phyloP scores from a whole-genome alignment of 352 stramenopile species.

The Pelagophyceae sp. region DNA sequence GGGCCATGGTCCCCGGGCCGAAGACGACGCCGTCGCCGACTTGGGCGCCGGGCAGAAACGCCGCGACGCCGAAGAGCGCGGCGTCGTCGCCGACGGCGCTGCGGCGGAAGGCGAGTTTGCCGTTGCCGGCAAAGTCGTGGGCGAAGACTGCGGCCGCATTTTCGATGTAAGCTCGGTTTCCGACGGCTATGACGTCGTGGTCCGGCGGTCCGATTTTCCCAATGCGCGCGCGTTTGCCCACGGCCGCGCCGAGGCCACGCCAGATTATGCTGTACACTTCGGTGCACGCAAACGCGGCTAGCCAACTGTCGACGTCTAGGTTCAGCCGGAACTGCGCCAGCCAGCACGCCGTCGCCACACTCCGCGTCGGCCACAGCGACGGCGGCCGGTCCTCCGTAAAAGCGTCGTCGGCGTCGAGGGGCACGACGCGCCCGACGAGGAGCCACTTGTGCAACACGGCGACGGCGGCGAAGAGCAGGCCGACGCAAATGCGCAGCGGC shows the following conservation, averaged over 20 bases:
- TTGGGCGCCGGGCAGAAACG: not conserved
- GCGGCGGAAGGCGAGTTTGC: not conserved
- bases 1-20: not conserved
- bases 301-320: not conserved
- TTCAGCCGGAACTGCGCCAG: slow-evolving; percentile 11
- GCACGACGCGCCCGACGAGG: not conserved
- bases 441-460: not conserved
- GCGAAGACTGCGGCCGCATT: not conserved
- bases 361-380: not conserved
- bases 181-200: not conserved
- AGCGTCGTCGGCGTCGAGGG: not conserved
- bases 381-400: too few relatives aligned
- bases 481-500: not conserved
- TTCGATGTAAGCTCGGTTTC: not conserved
- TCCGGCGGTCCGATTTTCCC: not conserved
- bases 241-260: not conserved
- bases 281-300: not conserved
- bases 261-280: not conserved
- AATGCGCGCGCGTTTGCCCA: not conserved
- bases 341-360: not conserved
- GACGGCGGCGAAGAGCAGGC: not conserved
- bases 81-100: not conserved
- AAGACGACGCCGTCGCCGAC: not conserved
- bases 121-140: slow-evolving; percentile 1
- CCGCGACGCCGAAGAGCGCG: not conserved